Percentiles rank a stretch among this genome's conserved stretches.
These are phyloP conservation scores for Rosa lucieae DNA, from an alignment of 306 rosid species.

Conservation along the genomic window DNA sequence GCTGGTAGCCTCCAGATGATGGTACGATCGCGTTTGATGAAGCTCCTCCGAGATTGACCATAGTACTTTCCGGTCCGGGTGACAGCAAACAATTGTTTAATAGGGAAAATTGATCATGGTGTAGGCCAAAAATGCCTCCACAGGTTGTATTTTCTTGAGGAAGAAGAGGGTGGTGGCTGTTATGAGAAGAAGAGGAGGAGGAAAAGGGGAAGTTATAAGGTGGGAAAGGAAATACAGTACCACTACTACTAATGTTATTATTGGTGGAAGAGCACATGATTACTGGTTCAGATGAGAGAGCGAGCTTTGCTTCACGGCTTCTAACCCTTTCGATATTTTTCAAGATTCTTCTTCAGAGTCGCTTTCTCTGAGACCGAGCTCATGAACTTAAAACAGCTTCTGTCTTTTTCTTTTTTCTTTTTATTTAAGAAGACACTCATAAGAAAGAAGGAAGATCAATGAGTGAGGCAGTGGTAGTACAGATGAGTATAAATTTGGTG, in stretches of 20 bases:
- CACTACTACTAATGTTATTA: not conserved
- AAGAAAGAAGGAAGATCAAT: not conserved
- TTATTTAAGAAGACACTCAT: not conserved
- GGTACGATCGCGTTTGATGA: not conserved
- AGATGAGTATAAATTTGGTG: not conserved
- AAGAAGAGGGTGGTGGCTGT: constrained; percentile 18
- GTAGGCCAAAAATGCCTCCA: constrained; percentile 23
- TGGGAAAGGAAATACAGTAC: constrained; percentile 35
- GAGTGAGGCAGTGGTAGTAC: not conserved
- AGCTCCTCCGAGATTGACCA: constrained; percentile 25
- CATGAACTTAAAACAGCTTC: constrained; percentile 11
- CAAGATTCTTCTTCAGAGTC: constrained; percentile 8
- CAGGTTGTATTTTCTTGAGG: constrained; percentile 2
- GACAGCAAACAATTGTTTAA: constrained; percentile 16
- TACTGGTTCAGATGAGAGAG: not conserved
- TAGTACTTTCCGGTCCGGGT: constrained; percentile 26
- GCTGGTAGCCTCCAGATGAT: not conserved
- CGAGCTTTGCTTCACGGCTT: not conserved
- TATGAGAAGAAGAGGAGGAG: constrained; percentile 27
- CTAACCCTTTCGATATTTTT: not conserved
- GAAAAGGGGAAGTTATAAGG: constrained; percentile 45
- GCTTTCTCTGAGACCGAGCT: not conserved
- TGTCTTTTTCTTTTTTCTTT: too few relatives aligned
- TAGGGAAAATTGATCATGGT: constrained; percentile 38
- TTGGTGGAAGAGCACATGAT: constrained; percentile 63